Evolutionary conservation across 2,329 filamentous ascomycete species (phyloP).

Genomic region (Penicillium frequentans): DNA sequence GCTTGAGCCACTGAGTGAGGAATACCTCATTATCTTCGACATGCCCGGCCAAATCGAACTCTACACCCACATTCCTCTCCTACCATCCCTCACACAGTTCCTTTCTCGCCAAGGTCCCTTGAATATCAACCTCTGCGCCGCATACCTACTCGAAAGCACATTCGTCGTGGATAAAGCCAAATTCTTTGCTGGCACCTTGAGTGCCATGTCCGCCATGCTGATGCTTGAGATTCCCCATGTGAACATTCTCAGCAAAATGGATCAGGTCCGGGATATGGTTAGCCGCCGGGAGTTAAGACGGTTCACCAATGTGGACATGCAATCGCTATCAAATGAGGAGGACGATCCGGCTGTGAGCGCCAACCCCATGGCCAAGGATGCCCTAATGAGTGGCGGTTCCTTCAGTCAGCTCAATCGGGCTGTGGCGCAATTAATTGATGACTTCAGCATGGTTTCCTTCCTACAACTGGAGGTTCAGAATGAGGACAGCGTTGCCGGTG

Average conservation of each 20-base stretch:
- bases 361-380: conserved; percentile 65
- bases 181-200: conserved; percentile 93
- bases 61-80: conserved; percentile 92
- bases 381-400: conserved; percentile 75
- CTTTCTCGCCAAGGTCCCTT: conserved; percentile 76
- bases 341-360: conserved; percentile 54
- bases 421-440: conserved; percentile 88
- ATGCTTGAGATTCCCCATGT: conserved; percentile 97
- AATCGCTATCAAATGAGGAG: conserved; percentile 69
- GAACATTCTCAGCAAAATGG: conserved; percentile 97
- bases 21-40: conserved; percentile 96
- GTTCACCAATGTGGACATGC: conserved; percentile 83
- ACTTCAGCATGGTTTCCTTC: conserved; percentile 97
- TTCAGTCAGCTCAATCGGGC: conserved; percentile 84
- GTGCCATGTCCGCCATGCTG: conserved; percentile 98
- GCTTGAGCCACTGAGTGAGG: conserved; percentile 82
- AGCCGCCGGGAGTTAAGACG: conserved; percentile 84
- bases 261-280: conserved; percentile 87
- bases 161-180: conserved; percentile 96
- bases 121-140: conserved; percentile 87
- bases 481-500: conserved; percentile 82
- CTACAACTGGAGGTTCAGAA: conserved; percentile 84
- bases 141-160: conserved; percentile 92
- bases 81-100: conserved; percentile 80
- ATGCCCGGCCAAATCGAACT: conserved; percentile 99